Conservation (phyloP, 208 protist genomes). For the Acanthamoeba royreba region DNA sequence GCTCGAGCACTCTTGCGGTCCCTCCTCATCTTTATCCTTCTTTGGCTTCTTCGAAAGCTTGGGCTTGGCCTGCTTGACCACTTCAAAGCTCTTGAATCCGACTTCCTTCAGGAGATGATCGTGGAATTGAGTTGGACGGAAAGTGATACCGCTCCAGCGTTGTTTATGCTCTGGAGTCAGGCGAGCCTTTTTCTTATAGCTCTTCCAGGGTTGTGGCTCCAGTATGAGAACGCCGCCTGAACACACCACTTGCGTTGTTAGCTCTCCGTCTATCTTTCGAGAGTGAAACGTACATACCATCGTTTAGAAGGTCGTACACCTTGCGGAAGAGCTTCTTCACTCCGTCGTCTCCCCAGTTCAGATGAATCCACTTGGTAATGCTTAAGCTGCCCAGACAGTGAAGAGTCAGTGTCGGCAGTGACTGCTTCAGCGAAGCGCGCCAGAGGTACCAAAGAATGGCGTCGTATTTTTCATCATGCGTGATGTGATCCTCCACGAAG, state of each 20-base stretch:
- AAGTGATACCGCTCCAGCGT: not conserved
- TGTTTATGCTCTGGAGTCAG: not conserved
- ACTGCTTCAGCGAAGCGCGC: not conserved
- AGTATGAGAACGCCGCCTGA: constrained; percentile 65
- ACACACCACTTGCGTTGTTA: not conserved
- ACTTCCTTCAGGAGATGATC: constrained; percentile 42
- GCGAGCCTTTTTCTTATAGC: constrained; percentile 59
- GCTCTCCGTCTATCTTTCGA: not conserved
- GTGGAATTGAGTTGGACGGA: constrained; percentile 47
- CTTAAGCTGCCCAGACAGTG: constrained; percentile 54
- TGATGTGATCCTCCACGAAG: constrained; percentile 20
- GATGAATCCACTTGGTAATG: constrained; percentile 78
- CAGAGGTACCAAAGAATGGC: constrained; percentile 24
- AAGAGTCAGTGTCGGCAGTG: not conserved
- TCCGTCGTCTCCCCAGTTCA: constrained; percentile 74
- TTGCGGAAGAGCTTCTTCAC: constrained; percentile 63
- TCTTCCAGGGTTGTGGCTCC: constrained; percentile 71
- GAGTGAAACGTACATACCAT: not conserved
- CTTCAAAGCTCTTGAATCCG: constrained; percentile 17
- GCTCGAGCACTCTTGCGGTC: no score
- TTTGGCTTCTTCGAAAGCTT: no score
- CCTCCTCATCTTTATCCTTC: no score
- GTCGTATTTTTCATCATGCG: not conserved
- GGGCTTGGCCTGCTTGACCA: not conserved
- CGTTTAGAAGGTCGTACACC: constrained; percentile 52